Base-by-base conservation (phyloP, 2,329 filamentous ascomycete species). In the Verticillium albo-atrum region DNA sequence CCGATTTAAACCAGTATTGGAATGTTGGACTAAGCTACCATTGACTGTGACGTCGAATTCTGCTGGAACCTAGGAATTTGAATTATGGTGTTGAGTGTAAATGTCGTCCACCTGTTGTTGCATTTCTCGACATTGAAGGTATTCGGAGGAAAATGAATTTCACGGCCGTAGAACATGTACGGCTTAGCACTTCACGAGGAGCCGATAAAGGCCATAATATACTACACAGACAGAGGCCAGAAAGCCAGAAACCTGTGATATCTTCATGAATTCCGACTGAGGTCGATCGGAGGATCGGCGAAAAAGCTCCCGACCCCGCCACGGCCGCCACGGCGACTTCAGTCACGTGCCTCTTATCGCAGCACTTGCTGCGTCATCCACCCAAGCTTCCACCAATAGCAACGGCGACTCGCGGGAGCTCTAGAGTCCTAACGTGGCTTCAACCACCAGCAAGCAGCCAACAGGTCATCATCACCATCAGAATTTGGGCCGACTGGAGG, bases 401-500 rank as follows among this genome's bases (percentile, higher is more conserved):
- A 47, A n/a, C 42, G n/a, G 25, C n/a, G 42, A 20, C 42, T 47
- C 42, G 14, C 7, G n/a, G 42, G 10, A 47, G 42, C 26, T 32
- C 28, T 12, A n/a, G 37, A 56, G 20, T 56, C 54, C 32, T 67
- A 71, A 71, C 69, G 69, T 71, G 69, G 69, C 69, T 70, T 69
- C 67, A 68, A 70, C 64, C 42, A 47, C 20, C 9, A 23, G n/a
- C 37, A 7, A 47, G 37, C 42, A 23, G 6, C 42, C 20, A 23
- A 47, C 42, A 47, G 42, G 42, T 23, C 42, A 47, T 47, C 42
- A 47, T 47, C 42, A 23, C 20, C n/a, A 47, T 47, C 42, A 25
- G 23, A 47, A 23, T 23, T 23, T 12, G 42, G 42, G n/a, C 20
- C 20, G 20, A 6, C 42, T n/a, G 20, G n/a, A 47, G 37, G 9